Evolutionary conservation across 306 rosid species (phyloP).

Genomic region (Pyrus communis): DNA sequence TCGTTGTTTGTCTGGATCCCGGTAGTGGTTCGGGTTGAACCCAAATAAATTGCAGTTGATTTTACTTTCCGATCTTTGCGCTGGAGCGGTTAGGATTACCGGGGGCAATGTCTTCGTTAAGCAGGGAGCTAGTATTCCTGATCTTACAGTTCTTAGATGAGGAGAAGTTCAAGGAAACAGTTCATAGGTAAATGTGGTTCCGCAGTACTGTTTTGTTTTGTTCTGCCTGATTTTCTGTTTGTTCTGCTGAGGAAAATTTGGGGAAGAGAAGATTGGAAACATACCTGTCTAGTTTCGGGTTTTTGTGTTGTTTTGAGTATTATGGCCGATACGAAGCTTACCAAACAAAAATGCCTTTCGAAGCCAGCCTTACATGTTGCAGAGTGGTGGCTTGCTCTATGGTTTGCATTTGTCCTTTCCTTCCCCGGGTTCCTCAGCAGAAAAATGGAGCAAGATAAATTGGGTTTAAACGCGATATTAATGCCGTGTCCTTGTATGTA

Average conservation of each 20-base stretch:
- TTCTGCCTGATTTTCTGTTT: neutral
- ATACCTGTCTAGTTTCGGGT: neutral
- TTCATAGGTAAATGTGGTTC: constrained; percentile 29
- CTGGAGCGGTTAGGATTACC: constrained; percentile 41
- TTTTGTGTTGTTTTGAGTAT: neutral
- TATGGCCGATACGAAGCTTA: neutral
- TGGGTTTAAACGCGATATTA: neutral
- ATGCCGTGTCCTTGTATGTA: neutral
- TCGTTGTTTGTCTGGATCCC: neutral
- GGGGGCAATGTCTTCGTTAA: constrained; percentile 42
- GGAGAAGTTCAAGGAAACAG: constrained; percentile 42
- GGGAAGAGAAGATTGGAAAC: neutral
- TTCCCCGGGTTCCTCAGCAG: neutral
- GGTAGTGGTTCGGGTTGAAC: constrained; percentile 5
- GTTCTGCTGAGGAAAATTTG: neutral
- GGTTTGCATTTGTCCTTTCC: neutral
- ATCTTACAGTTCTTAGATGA: constrained; percentile 40
- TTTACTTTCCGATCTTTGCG: constrained; percentile 20
- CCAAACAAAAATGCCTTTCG: neutral
- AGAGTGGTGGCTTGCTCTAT: neutral
- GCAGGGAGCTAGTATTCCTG: constrained; percentile 42
- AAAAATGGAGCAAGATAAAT: neutral
- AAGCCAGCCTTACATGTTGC: neutral
- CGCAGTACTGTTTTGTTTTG: neutral
- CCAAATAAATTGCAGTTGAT: constrained; percentile 3